Percentiles rank a stretch among this genome's conserved stretches.
Conservation (phyloP, 768 basidiomycete genomes). For the Cyclocybe aegerita region DNA sequence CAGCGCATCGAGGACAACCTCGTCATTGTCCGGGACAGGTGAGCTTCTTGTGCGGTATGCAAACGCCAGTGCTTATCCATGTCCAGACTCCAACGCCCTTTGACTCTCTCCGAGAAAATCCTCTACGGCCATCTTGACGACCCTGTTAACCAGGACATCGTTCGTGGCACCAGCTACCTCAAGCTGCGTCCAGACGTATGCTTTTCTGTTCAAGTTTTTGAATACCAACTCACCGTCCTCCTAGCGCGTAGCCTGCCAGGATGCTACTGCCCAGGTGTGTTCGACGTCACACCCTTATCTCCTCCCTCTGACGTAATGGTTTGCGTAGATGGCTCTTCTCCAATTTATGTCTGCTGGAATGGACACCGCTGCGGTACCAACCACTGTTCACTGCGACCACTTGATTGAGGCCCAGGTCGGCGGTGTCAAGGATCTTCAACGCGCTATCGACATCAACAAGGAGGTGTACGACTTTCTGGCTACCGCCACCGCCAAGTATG, state of each 20-base stretch:
- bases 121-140: constrained; percentile 98
- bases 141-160: constrained; percentile 86
- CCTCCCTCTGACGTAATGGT: constrained; percentile 29
- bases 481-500: constrained; percentile 96
- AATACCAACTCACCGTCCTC: constrained; percentile 4
- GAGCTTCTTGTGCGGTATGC: background rate
- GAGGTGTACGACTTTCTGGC: constrained; percentile 99
- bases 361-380: constrained; percentile 95
- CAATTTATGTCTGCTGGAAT: constrained; percentile 99
- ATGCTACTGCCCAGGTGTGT: constrained; percentile 81
- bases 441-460: constrained; percentile 92
- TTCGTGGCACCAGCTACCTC: constrained; percentile 91
- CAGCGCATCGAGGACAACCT: constrained; percentile 99
- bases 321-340: constrained; percentile 88
- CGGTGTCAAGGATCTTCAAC: constrained; percentile 89
- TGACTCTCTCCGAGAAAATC: constrained; percentile 96
- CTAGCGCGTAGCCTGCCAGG: constrained; percentile 87
- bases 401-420: constrained; percentile 97
- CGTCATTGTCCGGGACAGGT: constrained; percentile 83
- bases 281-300: constrained; percentile 17
- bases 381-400: constrained; percentile 99
- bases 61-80: constrained; percentile 8
- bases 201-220: constrained; percentile 18
- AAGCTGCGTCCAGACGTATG: constrained; percentile 96
- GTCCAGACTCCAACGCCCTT: constrained; percentile 77